phyloP scores from a whole-genome alignment of 169 alveolate genomes.

The Pseudocohnilembus persalinus region DNA sequence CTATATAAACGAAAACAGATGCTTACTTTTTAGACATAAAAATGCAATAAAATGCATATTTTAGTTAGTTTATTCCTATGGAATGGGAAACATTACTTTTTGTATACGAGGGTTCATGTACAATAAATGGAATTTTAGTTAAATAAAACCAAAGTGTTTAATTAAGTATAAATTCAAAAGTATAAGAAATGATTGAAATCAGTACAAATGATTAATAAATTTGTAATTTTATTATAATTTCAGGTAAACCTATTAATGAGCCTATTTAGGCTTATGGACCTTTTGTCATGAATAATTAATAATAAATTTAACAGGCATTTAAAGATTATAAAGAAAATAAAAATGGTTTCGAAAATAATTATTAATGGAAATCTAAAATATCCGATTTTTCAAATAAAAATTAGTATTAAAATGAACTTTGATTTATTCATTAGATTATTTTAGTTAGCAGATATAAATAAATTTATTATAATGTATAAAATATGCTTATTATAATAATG shows the following conservation, averaged over 20 bases:
- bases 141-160: neutral
- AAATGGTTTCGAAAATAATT: slow-evolving; percentile 77
- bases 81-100: slow-evolving; percentile 51
- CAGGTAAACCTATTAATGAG: slow-evolving; percentile 57
- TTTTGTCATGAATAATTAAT: slow-evolving; percentile 62
- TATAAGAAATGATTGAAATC: slow-evolving; percentile 4
- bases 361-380: slow-evolving; percentile 60
- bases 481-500: too few relatives aligned
- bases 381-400: too few relatives aligned
- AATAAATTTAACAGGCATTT: slow-evolving; percentile 51
- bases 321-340: slow-evolving; percentile 48
- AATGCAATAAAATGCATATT: slow-evolving; percentile 34
- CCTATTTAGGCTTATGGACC: slow-evolving; percentile 67
- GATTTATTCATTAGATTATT: too few relatives aligned
- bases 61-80: slow-evolving; percentile 46
- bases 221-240: slow-evolving; percentile 51
- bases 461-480: too few relatives aligned
- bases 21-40: slow-evolving; percentile 59
- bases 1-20: slow-evolving; percentile 65
- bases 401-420: too few relatives aligned
- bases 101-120: slow-evolving; percentile 47
- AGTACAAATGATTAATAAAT: slow-evolving; percentile 15
- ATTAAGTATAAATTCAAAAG: slow-evolving; percentile 16
- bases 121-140: slow-evolving; percentile 6
- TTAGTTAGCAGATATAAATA: too few relatives aligned